Evolutionary conservation across 768 basidiomycete species (phyloP), one percentile per base, ranked within the genome.

Genomic region (Tephrocybe sp.): DNA sequence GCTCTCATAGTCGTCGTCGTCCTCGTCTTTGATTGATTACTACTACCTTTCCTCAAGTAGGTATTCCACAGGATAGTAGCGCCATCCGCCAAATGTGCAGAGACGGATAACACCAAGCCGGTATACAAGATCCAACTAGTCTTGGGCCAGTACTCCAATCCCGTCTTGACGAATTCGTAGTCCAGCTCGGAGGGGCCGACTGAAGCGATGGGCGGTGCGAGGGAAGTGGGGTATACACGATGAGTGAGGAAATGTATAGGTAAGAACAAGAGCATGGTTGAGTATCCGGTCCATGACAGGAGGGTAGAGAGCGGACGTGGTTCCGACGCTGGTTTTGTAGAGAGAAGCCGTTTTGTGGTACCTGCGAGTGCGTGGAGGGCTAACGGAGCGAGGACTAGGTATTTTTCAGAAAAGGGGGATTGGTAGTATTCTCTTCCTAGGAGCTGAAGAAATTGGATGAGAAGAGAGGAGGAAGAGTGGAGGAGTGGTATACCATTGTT

Each of bases 341-440:
- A 75, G 70, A 85, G 51, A 4, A 87, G 49, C 2, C 90, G 81
- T 53, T 84, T 84, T 7, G 76, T 57, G n/a, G 79, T 50, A 3
- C 79, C 81, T 1, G 86, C 74, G 4, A 79, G 49, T 16, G 82
- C 64, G 60, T 94, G 91, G 8, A 84, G 59, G 24, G 69, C 68
- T n/a, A 94, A 66, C 0, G 91, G 91, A 1, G 70, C 68, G 25
- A 88, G 69, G 9, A 93, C 71, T 11, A 92, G 78, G 36, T 80
- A 78, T 33, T 73, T 79, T 64, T 94, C 90, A 18, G 79, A 79
- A 44, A 84, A 74, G 0, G 68, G 48, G 0, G 85, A 87, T 61
- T 93, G 89, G 64, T 94, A 94, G 66, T 91, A 91, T 67, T 91
- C 91, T 45, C 91, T 71, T 9, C 90, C 88, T 11, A 94, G 72